Base-by-base conservation (phyloP, 345 rosid species). In the Eutrema yunnanense region DNA sequence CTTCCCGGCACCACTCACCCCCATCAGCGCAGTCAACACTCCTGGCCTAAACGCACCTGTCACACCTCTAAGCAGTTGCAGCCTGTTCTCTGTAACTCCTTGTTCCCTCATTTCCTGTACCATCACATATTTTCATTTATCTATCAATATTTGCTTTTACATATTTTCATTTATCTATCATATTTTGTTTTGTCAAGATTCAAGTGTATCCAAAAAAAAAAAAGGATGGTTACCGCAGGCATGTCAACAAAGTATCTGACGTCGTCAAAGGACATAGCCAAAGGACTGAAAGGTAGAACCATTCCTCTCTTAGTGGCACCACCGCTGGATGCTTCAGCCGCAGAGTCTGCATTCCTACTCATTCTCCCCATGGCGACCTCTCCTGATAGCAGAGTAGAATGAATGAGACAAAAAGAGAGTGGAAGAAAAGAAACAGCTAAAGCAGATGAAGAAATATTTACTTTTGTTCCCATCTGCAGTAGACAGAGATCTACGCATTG, bases 1-100 rank as follows among this genome's bases (percentile, higher is more conserved):
- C 90, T 92, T 92, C 43, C 97, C 97, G 4, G 97, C 97, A 68
- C 97, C 96, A 69, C 97, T 88, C 50, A 89, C 96, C 53, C 97
- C 97, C 96, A 92, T 92, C 36, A 92, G 73, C 8, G 97, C 97
- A 2, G 96, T 86, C 69, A 92, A 82, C 13, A 92, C 85, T 83
- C 96, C 96, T 4, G 97, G 97, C 73, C 92, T 86, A 78, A 92
- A 92, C 54, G 89, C 86, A 48, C 97, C 83, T 0, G 96, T 89
- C 55, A 86, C 90, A 69, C 78, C 89, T 41, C 77, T 70, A 9
- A 92, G 96, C 3, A 89, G 85, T 42, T 86, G 96, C 5, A 92
- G 80, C 81, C 62, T 90, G 70, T 84, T 83, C 61, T 84, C 92
- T 47, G 82, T 40, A 33, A 92, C 89, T 47, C 96, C 98, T 77